Evolutionary conservation across 2,329 filamentous ascomycete species (phyloP).

Genomic region (Elsinoe perseae): DNA sequence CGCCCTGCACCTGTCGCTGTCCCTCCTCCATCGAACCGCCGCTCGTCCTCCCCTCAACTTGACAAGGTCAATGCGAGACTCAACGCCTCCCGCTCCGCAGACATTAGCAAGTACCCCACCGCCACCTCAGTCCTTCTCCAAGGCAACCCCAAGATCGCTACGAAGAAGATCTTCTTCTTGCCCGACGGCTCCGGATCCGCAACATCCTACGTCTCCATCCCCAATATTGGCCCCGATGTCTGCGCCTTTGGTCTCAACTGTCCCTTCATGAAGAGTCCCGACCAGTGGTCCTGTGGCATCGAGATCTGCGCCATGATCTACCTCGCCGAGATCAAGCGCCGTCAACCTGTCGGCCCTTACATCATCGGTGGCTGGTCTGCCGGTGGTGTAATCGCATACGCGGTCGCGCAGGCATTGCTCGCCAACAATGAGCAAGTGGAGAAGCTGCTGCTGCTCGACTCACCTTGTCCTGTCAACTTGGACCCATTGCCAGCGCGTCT

Average conservation of each 20-base stretch:
- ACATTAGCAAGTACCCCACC: conserved; percentile 40
- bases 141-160: conserved; percentile 49
- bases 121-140: conserved; percentile 51
- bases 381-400: conserved; percentile 49
- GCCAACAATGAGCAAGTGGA: conserved; percentile 43
- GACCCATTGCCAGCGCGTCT: conserved; percentile 48
- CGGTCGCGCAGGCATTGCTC: conserved; percentile 43
- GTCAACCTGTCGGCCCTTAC: conserved; percentile 57
- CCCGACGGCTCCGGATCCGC: conserved; percentile 52
- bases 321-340: conserved; percentile 61
- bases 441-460: conserved; percentile 46
- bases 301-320: conserved; percentile 58
- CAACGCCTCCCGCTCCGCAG: conserved; percentile 28
- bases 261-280: conserved; percentile 62
- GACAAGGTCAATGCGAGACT: conserved; percentile 44
- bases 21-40: conserved; percentile 23
- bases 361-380: conserved; percentile 50
- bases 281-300: conserved; percentile 58
- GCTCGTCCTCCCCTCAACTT: conserved; percentile 30
- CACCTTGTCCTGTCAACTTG: conserved; percentile 46
- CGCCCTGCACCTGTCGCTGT: conserved; percentile 24
- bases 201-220: conserved; percentile 59
- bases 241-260: conserved; percentile 55
- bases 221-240: conserved; percentile 45
- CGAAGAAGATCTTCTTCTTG: conserved; percentile 47